Evolutionary conservation across 345 rosid genomes (phyloP).

Genomic region (Noccaea bulbosa): DNA sequence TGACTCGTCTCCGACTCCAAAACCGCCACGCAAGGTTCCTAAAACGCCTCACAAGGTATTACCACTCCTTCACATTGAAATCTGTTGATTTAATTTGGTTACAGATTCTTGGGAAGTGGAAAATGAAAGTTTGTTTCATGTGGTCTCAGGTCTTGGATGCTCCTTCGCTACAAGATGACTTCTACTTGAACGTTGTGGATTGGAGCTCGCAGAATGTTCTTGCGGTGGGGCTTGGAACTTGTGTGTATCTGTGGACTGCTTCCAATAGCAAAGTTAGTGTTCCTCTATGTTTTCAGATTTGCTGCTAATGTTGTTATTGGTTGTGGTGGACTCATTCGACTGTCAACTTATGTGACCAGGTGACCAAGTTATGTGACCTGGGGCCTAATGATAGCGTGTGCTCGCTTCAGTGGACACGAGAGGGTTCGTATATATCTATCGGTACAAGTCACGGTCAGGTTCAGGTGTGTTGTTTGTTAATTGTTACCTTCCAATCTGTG

Average conservation of each 20-base stretch:
- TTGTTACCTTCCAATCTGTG: not conserved
- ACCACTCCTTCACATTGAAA: not conserved
- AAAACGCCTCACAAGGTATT: constrained; percentile 95
- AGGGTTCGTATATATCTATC: constrained; percentile 87
- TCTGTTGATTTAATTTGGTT: constrained; percentile 2
- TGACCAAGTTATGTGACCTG: constrained; percentile 89
- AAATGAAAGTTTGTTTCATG: not conserved
- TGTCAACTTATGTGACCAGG: constrained; percentile 50
- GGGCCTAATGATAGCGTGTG: constrained; percentile 88
- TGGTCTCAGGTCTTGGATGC: constrained; percentile 86
- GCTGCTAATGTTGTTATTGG: not conserved
- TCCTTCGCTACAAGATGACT: constrained; percentile 96
- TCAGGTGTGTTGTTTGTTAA: constrained; percentile 61
- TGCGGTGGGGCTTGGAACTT: constrained; percentile 94
- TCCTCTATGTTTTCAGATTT: not conserved
- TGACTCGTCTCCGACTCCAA: constrained; percentile 82
- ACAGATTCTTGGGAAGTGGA: not conserved
- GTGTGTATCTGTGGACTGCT: constrained; percentile 97
- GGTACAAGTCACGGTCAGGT: constrained; percentile 89
- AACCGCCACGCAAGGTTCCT: constrained; percentile 87
- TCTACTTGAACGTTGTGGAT: constrained; percentile 93
- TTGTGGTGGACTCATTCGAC: constrained; percentile 13
- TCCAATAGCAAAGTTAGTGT: constrained; percentile 87
- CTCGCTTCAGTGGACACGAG: constrained; percentile 94
- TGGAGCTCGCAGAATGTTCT: constrained; percentile 99